Evolutionary conservation across 2,329 filamentous ascomycete species (phyloP), one percentile per base, ranked within the genome.

Genomic region (Bipolaris sorokiniana): DNA sequence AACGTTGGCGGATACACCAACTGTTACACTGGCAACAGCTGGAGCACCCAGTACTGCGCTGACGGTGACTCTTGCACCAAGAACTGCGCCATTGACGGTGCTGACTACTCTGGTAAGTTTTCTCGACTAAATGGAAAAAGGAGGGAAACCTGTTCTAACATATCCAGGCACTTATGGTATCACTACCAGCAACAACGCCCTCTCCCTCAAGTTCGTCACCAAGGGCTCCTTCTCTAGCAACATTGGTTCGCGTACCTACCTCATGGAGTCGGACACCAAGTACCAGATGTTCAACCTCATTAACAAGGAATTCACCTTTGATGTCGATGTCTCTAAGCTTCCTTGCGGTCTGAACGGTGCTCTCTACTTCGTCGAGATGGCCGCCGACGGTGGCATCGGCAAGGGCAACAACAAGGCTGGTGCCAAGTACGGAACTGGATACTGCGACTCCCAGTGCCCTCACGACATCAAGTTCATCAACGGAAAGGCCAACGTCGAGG

Each of bases 321-420:
- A 78, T 33, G 75, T 78, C 23, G 75, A 78, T 56, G 71, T 89
- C 42, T 89, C 87, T 38, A 82, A 83, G 65, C 79, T 90, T 18
- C 83, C 84, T 58, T 91, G 89, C 68, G 89, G 89, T 58, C 77
- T 91, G 57, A 91, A 91, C 76, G 88, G 88, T 52, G 75, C 74
- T 63, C 59, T 75, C 48, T 76, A 75, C 73, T 74, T 89, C 40
- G 79, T 84, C 15, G 78, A 83, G 67, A 89, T 90, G 86, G 81
- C 84, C 10, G 50, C 63, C 10, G 62, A 66, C 31, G 89, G 89
- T 69, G 88, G 86, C 40, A 67, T 81, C 51, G 68, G 78, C 57
- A 78, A 77, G 65, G 84, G 82, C 67, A 78, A 73, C 74, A 87
- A 81, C 73, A 75, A 75, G 62, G 79, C 79, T 48, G 79, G 79